These are phyloP conservation scores for Suillus occidentalis DNA, from an alignment of 768 basidiomycete genomes.

Conservation along the genomic window DNA sequence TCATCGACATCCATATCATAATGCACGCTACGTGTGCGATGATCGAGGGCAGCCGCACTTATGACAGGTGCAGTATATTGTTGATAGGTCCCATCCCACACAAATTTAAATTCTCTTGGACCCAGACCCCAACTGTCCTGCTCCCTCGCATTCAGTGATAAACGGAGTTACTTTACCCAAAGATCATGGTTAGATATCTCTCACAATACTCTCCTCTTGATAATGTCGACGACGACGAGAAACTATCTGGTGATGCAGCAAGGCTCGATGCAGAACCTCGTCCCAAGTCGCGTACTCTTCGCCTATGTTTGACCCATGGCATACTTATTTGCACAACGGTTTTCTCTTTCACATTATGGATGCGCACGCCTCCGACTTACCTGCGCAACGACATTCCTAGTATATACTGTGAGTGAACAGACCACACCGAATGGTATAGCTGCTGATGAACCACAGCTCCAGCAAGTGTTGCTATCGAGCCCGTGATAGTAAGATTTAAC, in stretches of 20 bases:
- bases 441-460: constrained; percentile 4
- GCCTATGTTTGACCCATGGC: constrained; percentile 8
- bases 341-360: constrained; percentile 14
- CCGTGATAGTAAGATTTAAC: constrained; percentile 8
- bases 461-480: constrained; percentile 14
- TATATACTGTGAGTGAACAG: constrained; percentile 1
- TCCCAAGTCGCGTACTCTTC: not conserved
- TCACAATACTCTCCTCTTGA: not conserved
- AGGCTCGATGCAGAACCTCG: not conserved
- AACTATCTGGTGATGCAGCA: not conserved
- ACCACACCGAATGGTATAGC: not conserved
- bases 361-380: not conserved
- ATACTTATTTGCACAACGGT: not conserved
- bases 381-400: not conserved
- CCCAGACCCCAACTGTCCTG: not conserved
- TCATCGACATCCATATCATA: no score
- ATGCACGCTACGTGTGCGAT: no score
- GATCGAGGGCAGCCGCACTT: no score
- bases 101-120: not conserved
- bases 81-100: not conserved
- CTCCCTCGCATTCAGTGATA: not conserved
- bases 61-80: no score
- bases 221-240: not conserved
- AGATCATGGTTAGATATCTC: not conserved
- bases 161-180: not conserved